Conservation (phyloP, 2,329 filamentous ascomycete genomes). For the Celoporthe dispersa region DNA sequence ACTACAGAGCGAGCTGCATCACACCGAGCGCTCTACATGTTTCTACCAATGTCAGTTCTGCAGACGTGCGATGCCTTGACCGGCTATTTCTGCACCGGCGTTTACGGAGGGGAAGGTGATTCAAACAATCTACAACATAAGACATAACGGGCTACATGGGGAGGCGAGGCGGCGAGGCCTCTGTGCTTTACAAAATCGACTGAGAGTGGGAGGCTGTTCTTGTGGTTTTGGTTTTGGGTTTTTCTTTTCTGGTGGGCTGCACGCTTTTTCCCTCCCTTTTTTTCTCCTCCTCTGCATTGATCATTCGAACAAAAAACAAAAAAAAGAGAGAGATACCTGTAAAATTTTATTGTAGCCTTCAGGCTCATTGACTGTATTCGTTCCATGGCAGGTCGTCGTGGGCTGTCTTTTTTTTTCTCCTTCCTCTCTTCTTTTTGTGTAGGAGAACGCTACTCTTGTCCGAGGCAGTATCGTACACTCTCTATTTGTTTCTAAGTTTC, state of each 20-base stretch:
- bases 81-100: slow-evolving; percentile 14
- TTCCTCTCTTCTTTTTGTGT: background rate
- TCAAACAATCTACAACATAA: background rate
- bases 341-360: background rate
- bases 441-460: background rate
- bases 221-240: too few species aligned
- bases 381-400: background rate
- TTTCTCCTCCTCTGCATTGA: background rate
- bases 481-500: background rate
- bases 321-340: slow-evolving; percentile 27
- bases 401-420: background rate
- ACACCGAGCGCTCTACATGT: background rate
- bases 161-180: background rate
- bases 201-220: background rate
- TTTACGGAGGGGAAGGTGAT: slow-evolving; percentile 9
- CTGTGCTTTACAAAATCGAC: background rate
- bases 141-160: slow-evolving; percentile 7
- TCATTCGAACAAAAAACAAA: background rate
- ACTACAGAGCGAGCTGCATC: background rate
- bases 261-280: background rate
- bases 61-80: background rate
- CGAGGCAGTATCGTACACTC: background rate
- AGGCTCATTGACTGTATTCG: background rate
- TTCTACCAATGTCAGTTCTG: background rate
- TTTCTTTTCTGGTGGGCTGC: background rate